Evolutionary conservation across 108 stramenopile species (phyloP).

Genomic region (Nannochloropsis granulata): DNA sequence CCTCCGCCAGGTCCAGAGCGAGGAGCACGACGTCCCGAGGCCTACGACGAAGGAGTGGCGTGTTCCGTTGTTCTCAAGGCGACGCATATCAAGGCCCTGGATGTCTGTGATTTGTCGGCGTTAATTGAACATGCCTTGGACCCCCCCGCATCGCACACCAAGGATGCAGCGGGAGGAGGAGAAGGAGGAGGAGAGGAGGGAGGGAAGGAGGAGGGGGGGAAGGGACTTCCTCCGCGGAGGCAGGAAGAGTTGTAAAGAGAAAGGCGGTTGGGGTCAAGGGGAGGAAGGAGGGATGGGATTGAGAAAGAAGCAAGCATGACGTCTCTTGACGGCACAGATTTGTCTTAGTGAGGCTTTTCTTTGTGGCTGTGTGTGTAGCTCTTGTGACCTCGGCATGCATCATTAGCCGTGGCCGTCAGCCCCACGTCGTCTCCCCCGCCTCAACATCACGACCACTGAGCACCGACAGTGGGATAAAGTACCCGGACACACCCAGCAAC

Average conservation of each 20-base stretch:
- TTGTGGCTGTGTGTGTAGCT: too few relatives aligned
- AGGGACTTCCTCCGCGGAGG: not conserved
- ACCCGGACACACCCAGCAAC: too few relatives aligned
- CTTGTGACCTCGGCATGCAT: too few relatives aligned
- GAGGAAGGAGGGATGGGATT: not conserved
- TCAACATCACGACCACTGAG: too few relatives aligned
- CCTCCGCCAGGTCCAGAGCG: too few relatives aligned
- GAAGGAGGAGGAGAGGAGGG: not conserved
- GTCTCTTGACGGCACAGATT: too few relatives aligned
- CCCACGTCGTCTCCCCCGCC: too few relatives aligned
- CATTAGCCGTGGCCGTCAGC: too few relatives aligned
- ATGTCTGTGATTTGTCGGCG: not conserved
- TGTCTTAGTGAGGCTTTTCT: too few relatives aligned
- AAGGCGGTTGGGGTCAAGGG: not conserved
- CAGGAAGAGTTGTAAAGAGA: not conserved
- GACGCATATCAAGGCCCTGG: conserved; percentile 52
- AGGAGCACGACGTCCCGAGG: conserved; percentile 43
- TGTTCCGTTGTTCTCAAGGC: conserved; percentile 48
- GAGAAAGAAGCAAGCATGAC: not conserved
- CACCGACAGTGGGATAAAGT: too few relatives aligned
- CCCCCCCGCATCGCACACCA: not conserved
- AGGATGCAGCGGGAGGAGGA: not conserved
- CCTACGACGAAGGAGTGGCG: conserved; percentile 45
- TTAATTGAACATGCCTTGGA: not conserved
- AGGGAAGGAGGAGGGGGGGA: not conserved